Evolutionary conservation across 208 protist genomes (phyloP).

Genomic region (Acanthamoeba healyi): DNA sequence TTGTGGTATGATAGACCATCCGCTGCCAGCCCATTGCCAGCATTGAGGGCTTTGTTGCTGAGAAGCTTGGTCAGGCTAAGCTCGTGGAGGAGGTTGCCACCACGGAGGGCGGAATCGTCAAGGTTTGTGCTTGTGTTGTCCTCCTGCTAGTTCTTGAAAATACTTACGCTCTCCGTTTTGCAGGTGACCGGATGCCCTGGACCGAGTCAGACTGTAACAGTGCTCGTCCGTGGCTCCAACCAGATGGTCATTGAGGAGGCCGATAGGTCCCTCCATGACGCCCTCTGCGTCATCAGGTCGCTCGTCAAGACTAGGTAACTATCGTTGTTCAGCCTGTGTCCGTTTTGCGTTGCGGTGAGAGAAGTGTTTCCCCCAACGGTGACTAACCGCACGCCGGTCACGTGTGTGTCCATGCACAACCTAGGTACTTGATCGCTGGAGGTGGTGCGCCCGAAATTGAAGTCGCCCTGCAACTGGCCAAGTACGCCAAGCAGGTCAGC

Average conservation of each 20-base stretch:
- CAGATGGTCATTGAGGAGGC: conserved; percentile 99
- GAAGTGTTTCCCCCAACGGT: too few species aligned
- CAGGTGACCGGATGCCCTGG: conserved; percentile 95
- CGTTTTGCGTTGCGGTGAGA: too few species aligned
- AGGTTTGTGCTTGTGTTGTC: background rate
- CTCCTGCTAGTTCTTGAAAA: too few species aligned
- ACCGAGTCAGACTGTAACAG: conserved; percentile 97
- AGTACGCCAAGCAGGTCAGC: conserved; percentile 93
- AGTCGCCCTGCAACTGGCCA: conserved; percentile 95
- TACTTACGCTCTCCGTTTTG: conserved; percentile 37
- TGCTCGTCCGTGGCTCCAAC: conserved; percentile 99
- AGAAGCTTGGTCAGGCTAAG: conserved; percentile 97
- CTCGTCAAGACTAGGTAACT: too few species aligned
- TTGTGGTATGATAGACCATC: too few species aligned
- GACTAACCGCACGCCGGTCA: too few species aligned
- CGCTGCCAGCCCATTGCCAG: conserved; percentile 97
- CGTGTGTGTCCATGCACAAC: too few species aligned
- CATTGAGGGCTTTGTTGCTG: conserved; percentile 96
- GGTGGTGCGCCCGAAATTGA: conserved; percentile 99
- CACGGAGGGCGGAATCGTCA: conserved; percentile 71
- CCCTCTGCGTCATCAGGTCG: conserved; percentile 99
- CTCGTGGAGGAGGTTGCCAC: conserved; percentile 95
- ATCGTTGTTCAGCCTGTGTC: too few species aligned
- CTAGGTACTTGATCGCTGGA: too few species aligned
- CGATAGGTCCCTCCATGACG: conserved; percentile 99